A percentile compares a stretch with the other conserved stretches of the same genome.
Conservation (phyloP, 345 rosid genomes). For the Hypericum perforatum region DNA sequence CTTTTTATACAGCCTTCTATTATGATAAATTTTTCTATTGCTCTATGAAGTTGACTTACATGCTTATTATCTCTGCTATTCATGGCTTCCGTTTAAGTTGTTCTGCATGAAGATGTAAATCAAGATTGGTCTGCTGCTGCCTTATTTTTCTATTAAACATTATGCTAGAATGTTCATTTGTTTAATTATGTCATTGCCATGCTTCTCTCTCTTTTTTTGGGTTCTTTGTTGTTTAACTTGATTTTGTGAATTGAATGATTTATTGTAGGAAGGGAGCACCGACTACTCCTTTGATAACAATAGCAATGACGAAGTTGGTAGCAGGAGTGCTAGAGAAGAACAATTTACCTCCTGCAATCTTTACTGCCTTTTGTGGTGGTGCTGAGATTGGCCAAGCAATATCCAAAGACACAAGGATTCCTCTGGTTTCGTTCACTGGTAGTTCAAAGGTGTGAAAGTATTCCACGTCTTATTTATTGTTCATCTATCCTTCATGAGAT, state of each 20-base stretch:
- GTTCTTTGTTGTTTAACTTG: neutral
- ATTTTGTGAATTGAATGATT: neutral
- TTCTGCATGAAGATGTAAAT: too few species aligned
- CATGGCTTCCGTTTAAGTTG: too few species aligned
- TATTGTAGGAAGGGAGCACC: slow-evolving; percentile 92
- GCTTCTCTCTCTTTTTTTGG: too few species aligned
- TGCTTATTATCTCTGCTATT: too few species aligned
- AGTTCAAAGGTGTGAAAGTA: slow-evolving; percentile 59
- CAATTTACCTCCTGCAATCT: slow-evolving; percentile 81
- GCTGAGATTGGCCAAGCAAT: slow-evolving; percentile 91
- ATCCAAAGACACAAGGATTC: slow-evolving; percentile 70
- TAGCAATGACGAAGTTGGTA: slow-evolving; percentile 84
- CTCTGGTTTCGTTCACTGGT: slow-evolving; percentile 87
- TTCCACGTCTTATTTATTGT: neutral
- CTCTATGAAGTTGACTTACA: too few species aligned
- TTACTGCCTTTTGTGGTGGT: slow-evolving; percentile 90
- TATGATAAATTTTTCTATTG: too few species aligned
- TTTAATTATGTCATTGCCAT: too few species aligned
- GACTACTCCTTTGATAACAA: slow-evolving; percentile 82
- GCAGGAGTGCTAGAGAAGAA: slow-evolving; percentile 82
- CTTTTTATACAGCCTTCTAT: too few species aligned
- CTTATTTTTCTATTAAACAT: too few species aligned
- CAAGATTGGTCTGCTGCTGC: too few species aligned
- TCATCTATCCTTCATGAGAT: neutral
- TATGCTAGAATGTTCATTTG: too few species aligned